These are phyloP conservation scores for Pseudogymnoascus sp. DNA, from an alignment of 2,329 filamentous ascomycete genomes.

Conservation along the genomic window DNA sequence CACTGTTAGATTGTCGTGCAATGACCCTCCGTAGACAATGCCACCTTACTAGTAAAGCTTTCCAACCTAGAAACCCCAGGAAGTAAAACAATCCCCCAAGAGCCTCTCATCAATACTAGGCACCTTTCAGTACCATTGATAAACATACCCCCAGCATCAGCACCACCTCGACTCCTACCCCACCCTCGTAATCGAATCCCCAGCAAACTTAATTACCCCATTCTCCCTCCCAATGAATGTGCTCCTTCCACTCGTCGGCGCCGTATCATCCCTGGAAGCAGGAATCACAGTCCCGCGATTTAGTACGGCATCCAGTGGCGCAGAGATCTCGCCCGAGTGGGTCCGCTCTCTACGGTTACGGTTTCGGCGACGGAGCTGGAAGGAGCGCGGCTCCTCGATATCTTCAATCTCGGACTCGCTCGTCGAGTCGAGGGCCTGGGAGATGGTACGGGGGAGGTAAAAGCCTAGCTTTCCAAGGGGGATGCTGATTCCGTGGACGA, in stretches of 20 bases:
- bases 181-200: background rate
- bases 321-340: background rate
- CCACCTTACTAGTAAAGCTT: background rate
- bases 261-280: background rate
- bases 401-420: constrained; percentile 20
- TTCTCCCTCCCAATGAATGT: background rate
- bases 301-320: background rate
- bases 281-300: constrained; percentile 2
- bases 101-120: background rate
- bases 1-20: background rate
- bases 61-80: background rate
- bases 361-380: background rate
- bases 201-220: background rate
- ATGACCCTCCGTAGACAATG: background rate
- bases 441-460: constrained; percentile 59
- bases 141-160: background rate
- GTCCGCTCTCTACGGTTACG: background rate
- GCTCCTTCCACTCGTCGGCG: background rate
- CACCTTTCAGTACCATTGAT: background rate
- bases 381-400: constrained; percentile 1
- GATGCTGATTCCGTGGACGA: constrained; percentile 77
- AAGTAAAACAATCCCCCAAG: background rate
- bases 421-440: constrained; percentile 41
- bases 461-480: constrained; percentile 60
- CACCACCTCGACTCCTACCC: background rate